phyloP scores from a whole-genome alignment of 768 basidiomycete species.

The Boletellus ananas region DNA sequence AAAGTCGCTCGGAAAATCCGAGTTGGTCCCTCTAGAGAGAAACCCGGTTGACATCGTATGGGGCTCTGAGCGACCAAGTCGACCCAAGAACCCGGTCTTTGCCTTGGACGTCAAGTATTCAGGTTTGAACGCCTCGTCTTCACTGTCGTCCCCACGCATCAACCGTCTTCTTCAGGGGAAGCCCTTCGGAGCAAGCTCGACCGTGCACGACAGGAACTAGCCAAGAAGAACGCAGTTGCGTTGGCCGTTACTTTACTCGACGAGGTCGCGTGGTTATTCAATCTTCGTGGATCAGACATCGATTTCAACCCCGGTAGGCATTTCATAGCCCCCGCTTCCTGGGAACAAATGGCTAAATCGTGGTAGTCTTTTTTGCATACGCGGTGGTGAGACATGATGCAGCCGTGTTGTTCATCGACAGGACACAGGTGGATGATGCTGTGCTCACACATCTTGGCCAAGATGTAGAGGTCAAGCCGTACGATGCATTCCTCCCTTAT shows the following conservation, averaged over 20 bases:
- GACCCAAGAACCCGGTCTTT: constrained; percentile 66
- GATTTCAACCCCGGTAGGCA: constrained; percentile 70
- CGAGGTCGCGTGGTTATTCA: constrained; percentile 93
- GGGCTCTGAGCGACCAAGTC: constrained; percentile 58
- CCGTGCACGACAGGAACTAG: constrained; percentile 60
- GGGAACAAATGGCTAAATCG: neutral
- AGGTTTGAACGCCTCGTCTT: constrained; percentile 36
- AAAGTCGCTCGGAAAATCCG: constrained; percentile 56
- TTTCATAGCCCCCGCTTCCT: neutral
- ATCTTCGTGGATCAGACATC: constrained; percentile 89
- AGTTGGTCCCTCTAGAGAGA: constrained; percentile 57
- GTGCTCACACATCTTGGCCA: constrained; percentile 48
- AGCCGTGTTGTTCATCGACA: constrained; percentile 68
- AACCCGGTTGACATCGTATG: constrained; percentile 85
- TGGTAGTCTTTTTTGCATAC: constrained; percentile 86
- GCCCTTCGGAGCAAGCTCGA: constrained; percentile 63
- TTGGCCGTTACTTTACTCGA: constrained; percentile 86
- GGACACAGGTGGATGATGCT: constrained; percentile 40
- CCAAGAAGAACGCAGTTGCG: constrained; percentile 52
- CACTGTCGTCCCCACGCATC: neutral
- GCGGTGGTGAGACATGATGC: constrained; percentile 63
- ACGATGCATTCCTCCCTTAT: constrained; percentile 62
- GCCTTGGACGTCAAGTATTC: constrained; percentile 72
- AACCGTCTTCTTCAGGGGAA: constrained; percentile 42
- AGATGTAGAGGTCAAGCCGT: constrained; percentile 64